Evolutionary conservation across 805 yeast genomes (phyloP), one percentile per base, ranked within the genome.

Genomic region (Phaffomyces opuntiae): DNA sequence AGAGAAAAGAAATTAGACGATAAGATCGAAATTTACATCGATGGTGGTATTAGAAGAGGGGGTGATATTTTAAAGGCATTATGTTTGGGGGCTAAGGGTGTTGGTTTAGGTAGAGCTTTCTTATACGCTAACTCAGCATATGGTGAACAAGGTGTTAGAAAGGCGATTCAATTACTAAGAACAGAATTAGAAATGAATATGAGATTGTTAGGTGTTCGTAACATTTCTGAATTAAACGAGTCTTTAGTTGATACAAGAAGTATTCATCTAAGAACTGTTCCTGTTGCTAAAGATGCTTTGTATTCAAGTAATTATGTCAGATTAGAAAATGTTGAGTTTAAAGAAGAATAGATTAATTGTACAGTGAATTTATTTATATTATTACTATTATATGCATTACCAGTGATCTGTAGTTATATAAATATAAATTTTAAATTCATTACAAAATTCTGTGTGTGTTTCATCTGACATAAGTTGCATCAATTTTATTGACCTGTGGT

Each of bases 401-500:
- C 24, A 21, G 24, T 21, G 24, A 21, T 21, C 7, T 21, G 24
- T 21, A 21, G 24, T 21, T 4, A 21, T 21, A 21, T 21, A 21
- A 6, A 21, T 21, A 21, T 21, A 21, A 3, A 21, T 17, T 17
- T 17, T 21, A 21, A 21, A 21, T 21, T 21, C 24, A 21, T 21
- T 6, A 21, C 7, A 21, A 21, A 6, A 5, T 21, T 21, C 24
- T 21, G 24, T 21, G 13, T 21, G 7, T 21, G 9, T 7, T 21
- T 27, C 14, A 58, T 44, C 66, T 64, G 12, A 80, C 69, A 56
- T 82, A 90, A 24, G 95, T 83, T 11, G 99, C 98, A 68, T 93
- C 99, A 45, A 93, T 87, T 67, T 93, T 95, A 38, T 75, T 66
- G 39, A 93, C 66, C 9, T 82, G 74, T 0, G 83, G 80, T 49